Evolutionary conservation across 2,329 filamentous ascomycete genomes (phyloP).

Genomic region (Cladosporium phlei): DNA sequence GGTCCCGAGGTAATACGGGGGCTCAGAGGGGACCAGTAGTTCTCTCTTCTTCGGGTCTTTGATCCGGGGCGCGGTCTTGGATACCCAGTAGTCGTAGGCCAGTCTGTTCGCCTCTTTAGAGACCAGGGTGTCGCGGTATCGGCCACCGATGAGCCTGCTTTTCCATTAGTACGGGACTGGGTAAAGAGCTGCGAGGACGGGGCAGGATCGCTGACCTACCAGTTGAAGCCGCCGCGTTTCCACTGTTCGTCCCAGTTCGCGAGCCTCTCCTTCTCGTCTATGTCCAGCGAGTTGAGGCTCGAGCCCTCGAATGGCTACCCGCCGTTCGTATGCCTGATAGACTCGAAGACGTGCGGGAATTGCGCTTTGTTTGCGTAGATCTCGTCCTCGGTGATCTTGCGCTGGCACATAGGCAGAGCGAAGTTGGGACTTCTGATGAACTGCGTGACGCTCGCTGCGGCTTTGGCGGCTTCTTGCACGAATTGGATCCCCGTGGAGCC

Average conservation of each 20-base stretch:
- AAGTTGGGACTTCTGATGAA: constrained; percentile 65
- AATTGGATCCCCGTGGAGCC: constrained; percentile 41
- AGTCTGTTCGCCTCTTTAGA: constrained; percentile 37
- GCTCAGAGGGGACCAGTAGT: constrained; percentile 38
- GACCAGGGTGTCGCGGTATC: constrained; percentile 25
- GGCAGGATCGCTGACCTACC: too few relatives aligned
- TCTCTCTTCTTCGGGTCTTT: constrained; percentile 40
- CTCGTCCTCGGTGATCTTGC: background rate
- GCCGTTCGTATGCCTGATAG: background rate
- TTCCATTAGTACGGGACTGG: too few relatives aligned
- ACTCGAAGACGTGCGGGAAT: background rate
- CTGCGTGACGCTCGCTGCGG: constrained; percentile 43
- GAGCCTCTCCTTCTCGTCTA: background rate
- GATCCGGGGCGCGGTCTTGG: constrained; percentile 27
- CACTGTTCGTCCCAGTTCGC: background rate
- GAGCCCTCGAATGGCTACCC: background rate
- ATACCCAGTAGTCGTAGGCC: constrained; percentile 41
- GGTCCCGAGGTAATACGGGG: constrained; percentile 40
- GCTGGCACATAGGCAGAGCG: constrained; percentile 56
- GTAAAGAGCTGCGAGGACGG: too few relatives aligned
- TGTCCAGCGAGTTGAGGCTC: background rate
- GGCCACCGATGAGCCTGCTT: too few relatives aligned
- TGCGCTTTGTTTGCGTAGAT: background rate
- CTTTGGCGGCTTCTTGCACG: constrained; percentile 28
- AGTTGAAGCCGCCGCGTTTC: background rate